Conservation (phyloP, 164 flowering plant genomes). For the Annona squamosa region DNA sequence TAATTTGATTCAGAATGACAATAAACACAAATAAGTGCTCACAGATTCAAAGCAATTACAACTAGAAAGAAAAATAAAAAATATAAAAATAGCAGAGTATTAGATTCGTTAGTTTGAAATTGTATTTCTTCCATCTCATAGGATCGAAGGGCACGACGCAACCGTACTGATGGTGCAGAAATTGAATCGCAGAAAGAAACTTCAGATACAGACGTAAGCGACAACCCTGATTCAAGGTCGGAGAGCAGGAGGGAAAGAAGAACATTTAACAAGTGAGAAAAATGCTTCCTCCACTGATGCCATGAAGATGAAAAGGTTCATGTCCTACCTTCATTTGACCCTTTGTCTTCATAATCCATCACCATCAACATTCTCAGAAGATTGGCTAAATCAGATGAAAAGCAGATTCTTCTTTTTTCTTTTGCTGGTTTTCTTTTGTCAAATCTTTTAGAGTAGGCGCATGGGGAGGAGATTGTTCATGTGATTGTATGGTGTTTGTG, state of each 20-base stretch:
- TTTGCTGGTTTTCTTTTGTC: constrained; percentile 2
- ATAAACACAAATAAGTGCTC: too few relatives aligned
- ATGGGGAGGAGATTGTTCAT: constrained; percentile 11
- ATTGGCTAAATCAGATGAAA: background rate
- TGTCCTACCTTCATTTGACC: constrained; percentile 21
- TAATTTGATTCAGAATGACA: too few relatives aligned
- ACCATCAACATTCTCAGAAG: background rate
- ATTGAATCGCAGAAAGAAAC: constrained; percentile 59
- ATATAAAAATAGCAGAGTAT: too few relatives aligned
- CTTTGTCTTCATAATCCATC: constrained; percentile 20
- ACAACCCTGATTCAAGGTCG: constrained; percentile 49
- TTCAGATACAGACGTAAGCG: constrained; percentile 80
- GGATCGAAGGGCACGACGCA: constrained; percentile 75
- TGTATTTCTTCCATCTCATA: constrained; percentile 13
- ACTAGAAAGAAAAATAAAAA: too few relatives aligned
- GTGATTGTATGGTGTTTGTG: constrained; percentile 11
- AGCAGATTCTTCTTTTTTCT: background rate
- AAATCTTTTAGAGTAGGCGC: constrained; percentile 1
- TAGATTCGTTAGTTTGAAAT: background rate
- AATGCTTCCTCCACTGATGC: background rate
- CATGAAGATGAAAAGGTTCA: constrained; percentile 3
- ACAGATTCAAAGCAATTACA: too few relatives aligned
- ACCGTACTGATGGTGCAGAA: constrained; percentile 52
- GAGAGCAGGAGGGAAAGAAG: constrained; percentile 35
- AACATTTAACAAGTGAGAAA: constrained; percentile 8